phyloP scores from a whole-genome alignment of 108 stramenopile genomes.

The Skeletonema potamos region DNA sequence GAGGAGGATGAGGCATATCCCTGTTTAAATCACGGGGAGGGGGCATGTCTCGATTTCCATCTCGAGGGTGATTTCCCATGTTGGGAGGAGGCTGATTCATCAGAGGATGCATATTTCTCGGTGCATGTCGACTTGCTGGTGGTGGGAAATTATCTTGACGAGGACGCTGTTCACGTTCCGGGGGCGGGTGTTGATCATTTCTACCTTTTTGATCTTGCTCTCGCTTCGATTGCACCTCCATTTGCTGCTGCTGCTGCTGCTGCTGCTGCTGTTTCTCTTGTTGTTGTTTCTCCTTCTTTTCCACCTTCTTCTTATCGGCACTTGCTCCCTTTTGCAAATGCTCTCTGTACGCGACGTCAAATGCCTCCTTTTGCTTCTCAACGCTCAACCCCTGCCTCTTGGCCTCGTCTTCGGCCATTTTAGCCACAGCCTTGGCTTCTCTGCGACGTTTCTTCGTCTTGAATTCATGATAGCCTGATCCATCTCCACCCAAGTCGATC shows the following conservation, averaged over 20 bases:
- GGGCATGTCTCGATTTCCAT: neutral
- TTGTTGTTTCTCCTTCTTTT: slow-evolving; percentile 6
- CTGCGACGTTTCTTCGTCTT: slow-evolving; percentile 85
- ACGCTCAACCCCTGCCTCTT: slow-evolving; percentile 48
- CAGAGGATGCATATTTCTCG: neutral
- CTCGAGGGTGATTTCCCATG: neutral
- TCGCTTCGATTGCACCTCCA: neutral
- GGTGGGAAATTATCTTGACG: neutral
- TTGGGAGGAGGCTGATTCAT: neutral
- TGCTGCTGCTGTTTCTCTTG: slow-evolving; percentile 1
- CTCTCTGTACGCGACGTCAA: slow-evolving; percentile 65
- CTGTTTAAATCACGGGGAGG: neutral
- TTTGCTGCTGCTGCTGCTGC: neutral
- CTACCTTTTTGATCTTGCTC: neutral
- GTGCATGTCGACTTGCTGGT: neutral
- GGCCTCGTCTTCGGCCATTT: slow-evolving; percentile 59
- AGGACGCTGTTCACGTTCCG: neutral
- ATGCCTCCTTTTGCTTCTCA: slow-evolving; percentile 74
- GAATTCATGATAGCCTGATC: slow-evolving; percentile 81
- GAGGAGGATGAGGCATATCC: neutral
- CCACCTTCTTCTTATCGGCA: slow-evolving; percentile 36
- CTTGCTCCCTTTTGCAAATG: slow-evolving; percentile 68
- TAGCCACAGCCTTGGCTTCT: slow-evolving; percentile 76
- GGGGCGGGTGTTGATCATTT: neutral
- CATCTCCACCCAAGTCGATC: slow-evolving; percentile 51